phyloP scores from a whole-genome alignment of 495 filamentous ascomycete genomes.

The Lasiosphaeria miniovina region DNA sequence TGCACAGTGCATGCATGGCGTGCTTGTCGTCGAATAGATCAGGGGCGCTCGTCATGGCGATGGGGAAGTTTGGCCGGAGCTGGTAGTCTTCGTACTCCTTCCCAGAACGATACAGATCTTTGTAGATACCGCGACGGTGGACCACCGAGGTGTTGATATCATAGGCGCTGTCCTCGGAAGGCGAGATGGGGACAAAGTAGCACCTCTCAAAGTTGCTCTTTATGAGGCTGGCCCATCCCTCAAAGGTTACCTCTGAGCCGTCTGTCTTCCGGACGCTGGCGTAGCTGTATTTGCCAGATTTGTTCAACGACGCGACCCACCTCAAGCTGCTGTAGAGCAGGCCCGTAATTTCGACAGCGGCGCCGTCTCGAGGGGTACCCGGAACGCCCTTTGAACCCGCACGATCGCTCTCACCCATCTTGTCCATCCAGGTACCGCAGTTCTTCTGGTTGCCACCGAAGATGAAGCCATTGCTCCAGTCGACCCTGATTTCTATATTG shows the following conservation, averaged over 20 bases:
- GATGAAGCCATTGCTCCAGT: constrained; percentile 90
- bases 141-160: constrained; percentile 75
- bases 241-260: constrained; percentile 63
- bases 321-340: constrained; percentile 81
- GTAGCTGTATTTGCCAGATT: constrained; percentile 65
- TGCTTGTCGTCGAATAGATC: constrained; percentile 76
- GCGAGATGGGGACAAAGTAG: constrained; percentile 75
- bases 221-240: constrained; percentile 77
- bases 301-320: constrained; percentile 70
- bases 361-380: constrained; percentile 92
- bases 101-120: constrained; percentile 87
- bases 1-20: constrained; percentile 71
- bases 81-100: constrained; percentile 99
- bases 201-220: constrained; percentile 83
- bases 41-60: constrained; percentile 92
- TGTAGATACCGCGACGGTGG: constrained; percentile 94
- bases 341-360: constrained; percentile 91
- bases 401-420: constrained; percentile 97
- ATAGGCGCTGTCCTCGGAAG: constrained; percentile 67
- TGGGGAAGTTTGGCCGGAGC: constrained; percentile 87
- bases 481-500: constrained; percentile 81
- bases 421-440: constrained; percentile 99
- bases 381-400: constrained; percentile 93
- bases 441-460: constrained; percentile 92
- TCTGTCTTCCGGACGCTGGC: constrained; percentile 64